These are phyloP conservation scores for Striga hermonthica DNA, from an alignment of 305 asterid species.

Conservation along the genomic window DNA sequence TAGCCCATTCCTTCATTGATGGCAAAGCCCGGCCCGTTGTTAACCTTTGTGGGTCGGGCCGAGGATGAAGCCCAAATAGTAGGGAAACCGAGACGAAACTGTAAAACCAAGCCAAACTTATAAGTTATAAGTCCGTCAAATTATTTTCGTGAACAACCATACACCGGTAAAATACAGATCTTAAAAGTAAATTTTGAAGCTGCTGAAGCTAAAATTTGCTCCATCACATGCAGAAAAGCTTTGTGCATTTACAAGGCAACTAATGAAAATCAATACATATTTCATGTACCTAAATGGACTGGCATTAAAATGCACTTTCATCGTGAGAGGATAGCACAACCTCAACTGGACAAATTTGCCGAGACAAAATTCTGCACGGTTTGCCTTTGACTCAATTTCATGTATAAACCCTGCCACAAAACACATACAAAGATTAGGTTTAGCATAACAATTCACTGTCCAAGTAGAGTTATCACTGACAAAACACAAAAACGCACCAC, in stretches of 20 bases:
- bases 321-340: conserved; percentile 1
- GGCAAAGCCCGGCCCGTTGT: no score
- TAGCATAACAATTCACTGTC: no score
- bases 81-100: no score
- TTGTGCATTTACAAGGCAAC: background rate
- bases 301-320: background rate
- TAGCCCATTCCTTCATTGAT: no score
- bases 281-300: background rate
- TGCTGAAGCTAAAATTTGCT: background rate
- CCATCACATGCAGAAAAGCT: background rate
- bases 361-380: conserved; percentile 40
- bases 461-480: no score
- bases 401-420: conserved; percentile 75
- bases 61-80: no score
- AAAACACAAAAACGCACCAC: background rate
- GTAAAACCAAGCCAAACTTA: no score
- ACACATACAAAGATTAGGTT: no score
- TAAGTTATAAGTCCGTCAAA: no score
- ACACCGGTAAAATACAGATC: no score
- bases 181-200: background rate
- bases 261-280: background rate
- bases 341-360: conserved; percentile 28
- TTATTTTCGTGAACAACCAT: no score
- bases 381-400: conserved; percentile 70
- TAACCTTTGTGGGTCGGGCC: no score